Evolutionary conservation across 176 grass and related monocot species (phyloP), one percentile per base, ranked within the genome.

Genomic region (Tillandsia fasciculata): DNA sequence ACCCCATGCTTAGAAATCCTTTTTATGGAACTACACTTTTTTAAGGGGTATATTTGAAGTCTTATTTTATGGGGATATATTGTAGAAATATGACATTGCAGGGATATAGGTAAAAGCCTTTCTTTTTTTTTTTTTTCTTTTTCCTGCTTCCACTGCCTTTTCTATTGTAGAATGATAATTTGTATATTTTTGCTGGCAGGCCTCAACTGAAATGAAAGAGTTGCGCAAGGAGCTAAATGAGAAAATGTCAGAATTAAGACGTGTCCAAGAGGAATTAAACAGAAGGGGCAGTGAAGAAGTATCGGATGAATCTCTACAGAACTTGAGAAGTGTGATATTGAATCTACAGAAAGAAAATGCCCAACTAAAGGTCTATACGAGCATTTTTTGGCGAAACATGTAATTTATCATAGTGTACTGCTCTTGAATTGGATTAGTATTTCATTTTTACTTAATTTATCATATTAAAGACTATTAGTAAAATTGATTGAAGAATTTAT

Each of bases 321-420:
- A 63, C 73, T 72, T 85, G 29, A 90, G 80, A 84, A 83, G 15
- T 48, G 74, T 70, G 75, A 67, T 94, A 66, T 72, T 76, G 74
- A 77, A 75, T 82, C 71, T 94, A 53, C 77, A 94, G 74, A 87
- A 90, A 79, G 95, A 99, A 71, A 90, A 90, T 78, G 72, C 80
- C 58, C 64, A 77, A 57, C 52, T 99, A 28, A 93, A 93, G 90
- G 95, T 99, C 12, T 87, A 24, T 73, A 81, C 81, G 75, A 63
- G 28, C 65, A 83, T 11, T 61, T n/a, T 29, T 72, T 64, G 8
- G 14, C 33, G 59, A 47, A 69, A 73, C 68, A 26, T 57, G 51
- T 69, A 69, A 29, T 42, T 81, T n/a, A 22, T 10, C 15, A 9
- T 61, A 61, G 18, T 20, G 18, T 9, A 10, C 56, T 20, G 15